Base-by-base conservation (phyloP, 371 early-diverging fungal genomes). In the Blastocladiella emersonii region DNA sequence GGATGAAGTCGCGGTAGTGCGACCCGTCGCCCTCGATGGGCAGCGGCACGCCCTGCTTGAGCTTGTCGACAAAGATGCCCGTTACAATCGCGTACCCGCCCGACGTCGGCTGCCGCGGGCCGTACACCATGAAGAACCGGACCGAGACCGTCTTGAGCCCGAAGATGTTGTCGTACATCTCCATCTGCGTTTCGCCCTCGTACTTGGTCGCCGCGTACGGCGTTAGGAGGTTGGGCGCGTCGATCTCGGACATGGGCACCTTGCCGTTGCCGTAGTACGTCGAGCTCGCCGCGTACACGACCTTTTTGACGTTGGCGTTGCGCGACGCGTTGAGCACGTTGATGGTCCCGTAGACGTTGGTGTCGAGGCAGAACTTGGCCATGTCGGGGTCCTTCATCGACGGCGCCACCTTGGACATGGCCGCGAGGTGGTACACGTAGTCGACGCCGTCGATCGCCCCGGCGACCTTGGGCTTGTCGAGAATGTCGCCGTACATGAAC, bases 401-500 rank as follows among this genome's bases (percentile, higher is more conserved):
- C 48, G 48, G 48, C 48, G 48, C 48, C 10, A 48, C 48, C 25
- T 48, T 48, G 48, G 48, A 48, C 48, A 48, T 48, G 48, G 48
- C 48, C 27, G 57, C 57, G 23, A 57, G 13, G 12, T 57, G 57
- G 39, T 57, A 57, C 21, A 57, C 39, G 35, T 57, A 39, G 30
- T 57, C 57, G 34, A 57, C 57, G 23, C 39, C 57, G 1, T 23
- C n/a, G 30, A 57, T 23, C 0, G 48, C 48, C 5, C 1, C 10
- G 10, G 8, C 3, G 10, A 57, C 35, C 1, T 21, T 25, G 4
- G 25, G 3, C 57, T 0, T 15, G 57, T 57, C 57, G 23, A 81
- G 79, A 0, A 92, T 90, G 70, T 92, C 91, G 68, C 91, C 91
- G 23, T 88, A 75, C 43, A 90, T 77, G n/a, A 90, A 68, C 64